These are phyloP conservation scores for Daldinia grandis DNA, from an alignment of 495 filamentous ascomycete species.

Conservation along the genomic window DNA sequence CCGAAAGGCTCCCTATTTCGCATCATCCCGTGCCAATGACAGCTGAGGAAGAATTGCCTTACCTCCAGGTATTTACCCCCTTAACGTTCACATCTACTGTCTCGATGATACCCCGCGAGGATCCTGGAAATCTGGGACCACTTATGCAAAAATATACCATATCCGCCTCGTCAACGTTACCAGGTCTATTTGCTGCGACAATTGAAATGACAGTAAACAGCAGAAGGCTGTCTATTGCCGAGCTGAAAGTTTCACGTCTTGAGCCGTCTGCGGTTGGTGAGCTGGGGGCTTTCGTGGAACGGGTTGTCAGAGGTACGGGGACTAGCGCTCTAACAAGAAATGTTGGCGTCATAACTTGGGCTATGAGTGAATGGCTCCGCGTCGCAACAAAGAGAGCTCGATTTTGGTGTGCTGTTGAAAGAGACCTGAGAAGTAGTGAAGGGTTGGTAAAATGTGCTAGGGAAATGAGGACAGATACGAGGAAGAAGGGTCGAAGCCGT, in stretches of 20 bases:
- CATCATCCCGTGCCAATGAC: conserved; percentile 62
- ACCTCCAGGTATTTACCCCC: conserved; percentile 64
- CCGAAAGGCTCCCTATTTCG: conserved; percentile 50
- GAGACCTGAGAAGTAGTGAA: conserved; percentile 49
- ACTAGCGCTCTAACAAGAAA: conserved; percentile 53
- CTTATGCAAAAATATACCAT: conserved; percentile 54
- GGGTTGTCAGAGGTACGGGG: conserved; percentile 26
- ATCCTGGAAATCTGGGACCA: conserved; percentile 38
- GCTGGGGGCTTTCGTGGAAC: conserved; percentile 52
- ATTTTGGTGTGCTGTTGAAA: conserved; percentile 57
- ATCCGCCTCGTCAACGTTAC: conserved; percentile 46
- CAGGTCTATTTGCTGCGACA: conserved; percentile 55
- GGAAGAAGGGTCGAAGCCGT: conserved; percentile 25
- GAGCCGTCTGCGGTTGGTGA: conserved; percentile 54
- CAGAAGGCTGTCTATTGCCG: conserved; percentile 47
- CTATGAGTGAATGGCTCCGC: conserved; percentile 63
- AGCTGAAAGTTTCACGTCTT: conserved; percentile 53
- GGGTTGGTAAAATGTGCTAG: conserved; percentile 42
- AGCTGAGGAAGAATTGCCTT: conserved; percentile 62
- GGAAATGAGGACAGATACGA: conserved; percentile 29
- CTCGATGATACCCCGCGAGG: conserved; percentile 47
- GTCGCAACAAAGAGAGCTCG: conserved; percentile 54
- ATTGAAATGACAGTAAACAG: conserved; percentile 60
- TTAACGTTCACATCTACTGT: conserved; percentile 61
- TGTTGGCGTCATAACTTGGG: conserved; percentile 57